Evolutionary conservation across 2,329 filamentous ascomycete species (phyloP), one percentile per base, ranked within the genome.

Genomic region (Gliomastix tumulicola): DNA sequence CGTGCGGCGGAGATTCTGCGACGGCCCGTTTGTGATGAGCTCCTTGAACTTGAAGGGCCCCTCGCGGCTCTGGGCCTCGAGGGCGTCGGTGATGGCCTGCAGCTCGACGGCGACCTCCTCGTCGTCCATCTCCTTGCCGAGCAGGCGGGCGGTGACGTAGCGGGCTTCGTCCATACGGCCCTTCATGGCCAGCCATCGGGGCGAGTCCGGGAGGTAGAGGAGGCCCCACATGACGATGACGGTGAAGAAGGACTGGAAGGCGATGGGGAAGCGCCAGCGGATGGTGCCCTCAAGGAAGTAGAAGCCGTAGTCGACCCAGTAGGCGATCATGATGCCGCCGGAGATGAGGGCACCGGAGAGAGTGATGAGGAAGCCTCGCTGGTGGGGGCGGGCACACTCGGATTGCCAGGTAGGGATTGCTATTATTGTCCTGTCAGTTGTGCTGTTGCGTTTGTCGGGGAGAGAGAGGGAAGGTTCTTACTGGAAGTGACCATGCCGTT

Each of bases 161-260:
- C 45, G 44, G 6, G 53, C 50, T 16, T 56, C 52, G 2, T 42
- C 39, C 30, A 46, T 45, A 22, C 49, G 54, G 7, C 59, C 60
- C 21, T 65, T 55, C 17, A 65, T 58, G n/a, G 68, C 57, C 9
- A 65, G 55, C 59, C 62, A 69, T 53, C 66, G 69, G 3, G 68
- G 68, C 3, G 61, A 65, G 34, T 56, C 52, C 15, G 52, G 53
- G 6, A 78, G 65, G 50, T 77, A 74, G 9, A 68, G 61, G 51
- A 79, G 65, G 7, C 68, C 73, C 22, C 68, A 40, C 50, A 76
- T 71, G 37, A 80, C 67, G 36, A 76, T 38, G 36, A 52, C 34
- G 16, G 50, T 52, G 30, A 53, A 53, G 41, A 53, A 50, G 13
- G 48, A 50, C 38, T 53, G 50, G 38, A 56, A 54, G 6, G 51